Evolutionary conservation across 495 filamentous ascomycete genomes (phyloP).

Genomic region (Trichocladium antarcticum): DNA sequence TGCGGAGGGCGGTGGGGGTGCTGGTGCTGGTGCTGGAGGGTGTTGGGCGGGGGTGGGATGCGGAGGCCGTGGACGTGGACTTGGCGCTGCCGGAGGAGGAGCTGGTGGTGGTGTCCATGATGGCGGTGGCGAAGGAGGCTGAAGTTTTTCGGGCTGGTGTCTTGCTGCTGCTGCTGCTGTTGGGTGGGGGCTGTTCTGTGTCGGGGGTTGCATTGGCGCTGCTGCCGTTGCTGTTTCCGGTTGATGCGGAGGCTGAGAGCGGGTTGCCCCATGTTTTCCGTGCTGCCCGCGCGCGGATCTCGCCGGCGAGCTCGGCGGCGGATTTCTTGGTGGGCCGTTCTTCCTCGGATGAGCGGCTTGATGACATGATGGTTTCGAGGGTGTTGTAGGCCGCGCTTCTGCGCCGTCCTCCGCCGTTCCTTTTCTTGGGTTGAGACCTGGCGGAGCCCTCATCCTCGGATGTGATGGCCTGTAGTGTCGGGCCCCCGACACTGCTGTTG

Average conservation of each 20-base stretch:
- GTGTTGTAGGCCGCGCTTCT: conserved; percentile 42
- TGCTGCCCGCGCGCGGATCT: conserved; percentile 37
- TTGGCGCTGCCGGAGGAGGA: neutral
- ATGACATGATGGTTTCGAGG: conserved; percentile 47
- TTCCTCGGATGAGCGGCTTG: conserved; percentile 45
- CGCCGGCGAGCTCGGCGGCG: conserved; percentile 38
- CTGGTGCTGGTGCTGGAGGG: neutral
- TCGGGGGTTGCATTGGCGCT: neutral
- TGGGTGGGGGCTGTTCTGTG: neutral
- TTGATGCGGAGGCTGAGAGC: conserved; percentile 14
- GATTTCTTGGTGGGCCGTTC: conserved; percentile 40
- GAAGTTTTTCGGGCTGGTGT: conserved; percentile 32
- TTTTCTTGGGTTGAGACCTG: conserved; percentile 16
- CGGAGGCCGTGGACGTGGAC: conserved; percentile 7
- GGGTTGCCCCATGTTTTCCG: conserved; percentile 16
- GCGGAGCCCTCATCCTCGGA: conserved; percentile 35
- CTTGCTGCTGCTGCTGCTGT: neutral
- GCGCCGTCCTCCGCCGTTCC: conserved; percentile 26
- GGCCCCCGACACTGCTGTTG: conserved; percentile 18
- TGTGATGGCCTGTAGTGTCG: conserved; percentile 40
- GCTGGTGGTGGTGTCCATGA: conserved; percentile 29
- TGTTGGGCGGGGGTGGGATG: no score
- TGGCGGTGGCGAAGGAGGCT: conserved; percentile 36
- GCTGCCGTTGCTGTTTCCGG: conserved; percentile 5
- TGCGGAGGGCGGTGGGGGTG: conserved; percentile 21